A percentile compares a stretch with the other conserved stretches of the same genome.
These are phyloP conservation scores for Alternaria sp. DNA, from an alignment of 2,329 filamentous ascomycete genomes.

Conservation along the genomic window DNA sequence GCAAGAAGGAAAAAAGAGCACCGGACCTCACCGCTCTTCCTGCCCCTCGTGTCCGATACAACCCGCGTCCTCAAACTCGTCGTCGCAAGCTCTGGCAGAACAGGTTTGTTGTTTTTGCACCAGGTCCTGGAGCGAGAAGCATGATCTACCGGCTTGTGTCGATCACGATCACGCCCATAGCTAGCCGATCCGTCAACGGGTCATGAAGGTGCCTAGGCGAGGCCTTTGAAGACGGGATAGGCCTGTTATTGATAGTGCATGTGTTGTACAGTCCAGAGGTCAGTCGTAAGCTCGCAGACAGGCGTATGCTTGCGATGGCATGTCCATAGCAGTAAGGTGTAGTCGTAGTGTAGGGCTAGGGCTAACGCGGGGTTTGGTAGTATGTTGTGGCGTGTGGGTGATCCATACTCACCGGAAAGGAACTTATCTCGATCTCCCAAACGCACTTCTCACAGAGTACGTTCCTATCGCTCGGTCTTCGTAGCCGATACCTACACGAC, in stretches of 20 bases:
- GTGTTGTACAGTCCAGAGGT: not conserved
- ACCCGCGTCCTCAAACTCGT: not conserved
- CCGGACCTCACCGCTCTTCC: not conserved
- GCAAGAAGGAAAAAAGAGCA: not conserved
- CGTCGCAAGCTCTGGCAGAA: not conserved
- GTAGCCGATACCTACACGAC: not conserved
- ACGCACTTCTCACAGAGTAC: not conserved
- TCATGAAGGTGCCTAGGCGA: conserved; percentile 1
- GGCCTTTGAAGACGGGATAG: not conserved
- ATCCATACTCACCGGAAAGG: not conserved
- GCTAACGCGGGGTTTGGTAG: not conserved
- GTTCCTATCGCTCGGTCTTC: not conserved
- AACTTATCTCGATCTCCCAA: not conserved
- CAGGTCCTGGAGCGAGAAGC: not conserved
- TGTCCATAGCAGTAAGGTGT: not conserved
- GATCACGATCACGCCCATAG: conserved; percentile 1
- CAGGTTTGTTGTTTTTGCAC: not conserved
- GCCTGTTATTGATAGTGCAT: not conserved
- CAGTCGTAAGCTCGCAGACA: not conserved
- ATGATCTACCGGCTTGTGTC: conserved; percentile 5
- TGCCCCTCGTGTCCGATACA: not conserved
- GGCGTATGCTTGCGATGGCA: not conserved
- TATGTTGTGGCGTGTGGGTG: not conserved
- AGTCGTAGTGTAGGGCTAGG: not conserved
- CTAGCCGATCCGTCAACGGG: not conserved